Evolutionary conservation across 2,329 filamentous ascomycete genomes (phyloP).

Genomic region (Hymenoscyphus repandus): DNA sequence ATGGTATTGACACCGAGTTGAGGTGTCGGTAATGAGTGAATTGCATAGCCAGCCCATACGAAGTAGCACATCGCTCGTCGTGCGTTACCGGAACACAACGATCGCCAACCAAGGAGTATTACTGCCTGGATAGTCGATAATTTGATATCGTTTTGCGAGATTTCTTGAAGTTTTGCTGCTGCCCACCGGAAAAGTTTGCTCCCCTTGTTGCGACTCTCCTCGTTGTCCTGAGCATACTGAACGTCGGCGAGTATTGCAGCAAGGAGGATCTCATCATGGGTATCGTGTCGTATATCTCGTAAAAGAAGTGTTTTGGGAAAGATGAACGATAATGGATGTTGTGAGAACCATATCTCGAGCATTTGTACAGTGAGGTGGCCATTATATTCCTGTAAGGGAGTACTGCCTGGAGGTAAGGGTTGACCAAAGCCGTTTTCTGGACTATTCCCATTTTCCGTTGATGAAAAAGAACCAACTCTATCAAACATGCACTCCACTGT

Average conservation of each 20-base stretch:
- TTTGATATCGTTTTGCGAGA: background rate
- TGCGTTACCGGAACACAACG: background rate
- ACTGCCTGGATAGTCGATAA: slow-evolving; percentile 4
- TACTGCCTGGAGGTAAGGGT: background rate
- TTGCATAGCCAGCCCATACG: slow-evolving; percentile 5
- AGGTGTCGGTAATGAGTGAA: slow-evolving; percentile 1
- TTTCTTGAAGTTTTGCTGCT: background rate
- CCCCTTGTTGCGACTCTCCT: background rate
- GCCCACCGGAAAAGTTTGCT: slow-evolving; percentile 2
- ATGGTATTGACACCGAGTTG: background rate
- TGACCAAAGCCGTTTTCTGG: background rate
- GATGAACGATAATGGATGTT: slow-evolving; percentile 5
- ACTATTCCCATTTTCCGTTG: background rate
- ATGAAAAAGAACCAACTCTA: background rate
- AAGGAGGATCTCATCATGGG: slow-evolving; percentile 3
- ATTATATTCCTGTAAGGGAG: slow-evolving; percentile 1
- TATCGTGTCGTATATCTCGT: slow-evolving; percentile 3
- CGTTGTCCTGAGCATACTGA: slow-evolving; percentile 4
- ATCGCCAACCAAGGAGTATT: slow-evolving; percentile 3
- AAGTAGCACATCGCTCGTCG: slow-evolving; percentile 4
- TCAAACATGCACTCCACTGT: background rate
- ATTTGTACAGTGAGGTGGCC: slow-evolving; percentile 1
- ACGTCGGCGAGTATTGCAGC: slow-evolving; percentile 4
- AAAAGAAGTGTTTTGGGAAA: slow-evolving; percentile 6
- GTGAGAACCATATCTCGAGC: slow-evolving; percentile 7